Evolutionary conservation across 176 grass and related monocot genomes (phyloP).

Genomic region (Areca catechu): DNA sequence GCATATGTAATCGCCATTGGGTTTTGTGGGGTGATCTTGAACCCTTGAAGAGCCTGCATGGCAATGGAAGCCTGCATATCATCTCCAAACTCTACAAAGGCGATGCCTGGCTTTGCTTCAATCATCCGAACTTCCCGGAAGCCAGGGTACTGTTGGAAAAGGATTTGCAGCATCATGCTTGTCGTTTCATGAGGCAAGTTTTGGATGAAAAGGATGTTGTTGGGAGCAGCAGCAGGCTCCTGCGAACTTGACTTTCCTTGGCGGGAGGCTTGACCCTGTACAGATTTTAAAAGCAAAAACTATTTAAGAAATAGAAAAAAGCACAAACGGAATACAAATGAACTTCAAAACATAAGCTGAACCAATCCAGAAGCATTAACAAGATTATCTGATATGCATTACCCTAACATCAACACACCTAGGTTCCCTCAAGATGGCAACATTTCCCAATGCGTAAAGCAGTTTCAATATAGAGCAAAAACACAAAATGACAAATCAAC

Average conservation of each 20-base stretch:
- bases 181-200: conserved; percentile 83
- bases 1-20: conserved; percentile 78
- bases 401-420: no score
- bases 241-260: conserved; percentile 30
- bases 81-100: conserved; percentile 83
- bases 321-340: not conserved
- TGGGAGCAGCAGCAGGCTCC: conserved; percentile 56
- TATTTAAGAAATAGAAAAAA: not conserved
- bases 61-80: conserved; percentile 69
- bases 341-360: no score
- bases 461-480: no score
- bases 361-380: no score
- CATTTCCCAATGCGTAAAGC: no score
- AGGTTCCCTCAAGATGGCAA: no score
- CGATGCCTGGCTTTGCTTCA: conserved; percentile 80
- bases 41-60: conserved; percentile 88
- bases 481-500: no score
- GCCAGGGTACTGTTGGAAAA: conserved; percentile 97
- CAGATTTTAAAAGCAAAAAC: no score
- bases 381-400: no score
- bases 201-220: conserved; percentile 92
- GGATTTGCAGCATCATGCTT: conserved; percentile 86
- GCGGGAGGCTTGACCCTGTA: conserved; percentile 28
- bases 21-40: conserved; percentile 89
- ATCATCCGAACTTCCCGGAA: conserved; percentile 94